These are phyloP conservation scores for Eucalyptus curtisii DNA, from an alignment of 345 rosid species.

Conservation along the genomic window DNA sequence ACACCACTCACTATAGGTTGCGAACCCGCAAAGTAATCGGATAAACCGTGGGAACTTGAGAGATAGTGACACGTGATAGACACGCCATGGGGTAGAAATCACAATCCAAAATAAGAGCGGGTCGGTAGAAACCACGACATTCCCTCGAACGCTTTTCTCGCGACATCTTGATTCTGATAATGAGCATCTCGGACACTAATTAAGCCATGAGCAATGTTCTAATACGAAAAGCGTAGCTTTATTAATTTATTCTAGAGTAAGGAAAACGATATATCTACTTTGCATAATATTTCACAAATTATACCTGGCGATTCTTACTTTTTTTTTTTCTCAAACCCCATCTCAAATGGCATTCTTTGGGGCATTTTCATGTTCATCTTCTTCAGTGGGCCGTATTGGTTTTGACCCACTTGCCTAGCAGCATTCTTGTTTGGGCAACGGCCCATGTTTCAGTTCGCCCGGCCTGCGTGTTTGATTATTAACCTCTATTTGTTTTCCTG, in stretches of 20 bases:
- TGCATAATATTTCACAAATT: neutral
- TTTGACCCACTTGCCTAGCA: neutral
- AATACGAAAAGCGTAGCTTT: fast-evolving
- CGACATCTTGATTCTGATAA: neutral
- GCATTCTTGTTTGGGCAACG: neutral
- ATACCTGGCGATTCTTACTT: neutral
- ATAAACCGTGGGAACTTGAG: neutral
- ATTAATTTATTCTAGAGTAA: neutral
- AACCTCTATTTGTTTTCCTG: neutral
- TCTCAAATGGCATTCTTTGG: neutral
- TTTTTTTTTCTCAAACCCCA: neutral
- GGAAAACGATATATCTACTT: neutral
- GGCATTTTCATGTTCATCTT: neutral
- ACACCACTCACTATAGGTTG: neutral
- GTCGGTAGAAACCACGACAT: neutral
- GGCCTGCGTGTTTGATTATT: neutral
- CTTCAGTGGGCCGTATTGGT: neutral
- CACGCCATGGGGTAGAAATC: neutral
- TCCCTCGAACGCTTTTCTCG: neutral
- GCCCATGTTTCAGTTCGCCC: neutral
- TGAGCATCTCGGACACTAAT: neutral
- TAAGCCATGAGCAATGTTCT: neutral
- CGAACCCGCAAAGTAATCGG: neutral
- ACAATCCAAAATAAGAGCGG: neutral
- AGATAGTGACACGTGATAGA: neutral